A percentile compares a stretch with the other conserved stretches of the same genome.
Evolutionary conservation across 2,329 filamentous ascomycete species (phyloP).

Genomic region (Myriosclerotinia curreyana): DNA sequence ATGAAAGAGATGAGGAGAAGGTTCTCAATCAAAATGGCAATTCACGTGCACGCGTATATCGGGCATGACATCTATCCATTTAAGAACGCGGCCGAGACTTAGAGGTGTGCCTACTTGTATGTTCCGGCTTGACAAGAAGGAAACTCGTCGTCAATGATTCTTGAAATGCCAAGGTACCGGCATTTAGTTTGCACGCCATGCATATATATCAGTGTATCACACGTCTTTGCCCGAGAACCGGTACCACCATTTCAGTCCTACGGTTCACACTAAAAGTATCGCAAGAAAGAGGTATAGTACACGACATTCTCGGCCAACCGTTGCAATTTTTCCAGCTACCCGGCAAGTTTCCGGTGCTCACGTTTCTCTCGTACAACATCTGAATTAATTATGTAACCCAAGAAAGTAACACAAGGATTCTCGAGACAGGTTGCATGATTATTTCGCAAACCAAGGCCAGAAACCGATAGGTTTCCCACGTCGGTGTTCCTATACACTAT

Average conservation of each 20-base stretch:
- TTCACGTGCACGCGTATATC: constrained; percentile 1
- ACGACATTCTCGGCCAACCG: constrained; percentile 1
- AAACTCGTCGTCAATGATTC: not conserved
- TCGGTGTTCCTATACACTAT: not conserved
- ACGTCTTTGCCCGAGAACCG: constrained; percentile 3
- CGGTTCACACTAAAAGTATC: not conserved
- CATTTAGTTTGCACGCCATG: not conserved
- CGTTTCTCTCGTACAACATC: constrained; percentile 2
- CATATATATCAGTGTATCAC: constrained; percentile 6
- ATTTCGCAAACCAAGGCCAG: not conserved
- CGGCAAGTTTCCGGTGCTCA: constrained; percentile 3
- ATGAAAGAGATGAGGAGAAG: constrained; percentile 9
- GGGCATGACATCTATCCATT: not conserved
- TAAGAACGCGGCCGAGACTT: not conserved
- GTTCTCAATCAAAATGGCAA: constrained; percentile 8
- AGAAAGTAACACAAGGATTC: not conserved
- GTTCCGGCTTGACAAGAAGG: not conserved
- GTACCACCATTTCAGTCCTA: constrained; percentile 6
- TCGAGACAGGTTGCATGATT: not conserved
- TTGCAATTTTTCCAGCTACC: constrained; percentile 11
- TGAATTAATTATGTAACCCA: not conserved
- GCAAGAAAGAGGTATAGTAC: constrained; percentile 7
- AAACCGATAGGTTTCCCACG: not conserved
- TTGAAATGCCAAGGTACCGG: constrained; percentile 4
- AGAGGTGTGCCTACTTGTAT: not conserved